phyloP scores from a whole-genome alignment of 306 rosid species.

The Trichosanthes cucumerina region DNA sequence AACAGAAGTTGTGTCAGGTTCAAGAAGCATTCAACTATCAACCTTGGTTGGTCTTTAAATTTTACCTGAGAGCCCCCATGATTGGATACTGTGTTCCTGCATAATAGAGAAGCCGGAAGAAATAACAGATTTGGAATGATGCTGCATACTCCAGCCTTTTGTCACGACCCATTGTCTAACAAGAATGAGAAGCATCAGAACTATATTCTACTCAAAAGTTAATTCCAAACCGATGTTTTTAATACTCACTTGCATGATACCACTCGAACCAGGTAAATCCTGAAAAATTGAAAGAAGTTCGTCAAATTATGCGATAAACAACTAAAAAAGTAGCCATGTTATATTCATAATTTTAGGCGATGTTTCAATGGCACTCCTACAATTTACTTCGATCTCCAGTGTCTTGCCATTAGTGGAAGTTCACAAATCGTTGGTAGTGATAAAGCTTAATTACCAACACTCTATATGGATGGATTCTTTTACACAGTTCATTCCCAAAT shows the following conservation, averaged over 20 bases:
- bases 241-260: constrained; percentile 84
- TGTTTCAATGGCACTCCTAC: neutral
- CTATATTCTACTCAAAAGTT: neutral
- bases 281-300: constrained; percentile 18
- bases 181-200: constrained; percentile 15
- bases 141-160: constrained; percentile 81
- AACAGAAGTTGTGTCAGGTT: neutral
- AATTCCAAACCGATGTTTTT: constrained; percentile 17
- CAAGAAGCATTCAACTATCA: neutral
- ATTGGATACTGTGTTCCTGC: constrained; percentile 95
- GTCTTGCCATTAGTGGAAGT: neutral
- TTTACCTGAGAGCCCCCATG: constrained; percentile 84
- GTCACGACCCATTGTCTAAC: constrained; percentile 89
- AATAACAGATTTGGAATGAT: constrained; percentile 69
- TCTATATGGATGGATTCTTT: too few relatives aligned
- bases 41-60: neutral
- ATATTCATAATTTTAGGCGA: neutral
- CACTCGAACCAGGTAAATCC: constrained; percentile 95
- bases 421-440: neutral
- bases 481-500: neutral
- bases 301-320: neutral
- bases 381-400: neutral
- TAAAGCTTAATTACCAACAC: neutral
- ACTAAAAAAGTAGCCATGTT: neutral
- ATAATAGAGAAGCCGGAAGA: constrained; percentile 87